Evolutionary conservation across 2,329 filamentous ascomycete genomes (phyloP).

Genomic region (Colletotrichum acutatum): DNA sequence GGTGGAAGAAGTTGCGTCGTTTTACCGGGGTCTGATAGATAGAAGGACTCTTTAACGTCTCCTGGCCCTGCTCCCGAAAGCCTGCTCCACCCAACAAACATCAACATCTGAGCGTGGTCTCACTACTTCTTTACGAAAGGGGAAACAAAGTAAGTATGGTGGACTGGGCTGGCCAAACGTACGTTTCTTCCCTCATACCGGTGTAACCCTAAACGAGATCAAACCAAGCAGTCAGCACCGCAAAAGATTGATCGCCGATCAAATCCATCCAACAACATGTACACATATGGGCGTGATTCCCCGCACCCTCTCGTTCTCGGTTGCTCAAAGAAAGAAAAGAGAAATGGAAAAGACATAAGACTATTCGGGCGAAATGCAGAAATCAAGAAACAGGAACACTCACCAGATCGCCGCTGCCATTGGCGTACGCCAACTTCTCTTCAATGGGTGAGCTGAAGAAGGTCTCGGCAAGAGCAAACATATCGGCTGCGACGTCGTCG

Average conservation of each 20-base stretch:
- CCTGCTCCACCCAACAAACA: background rate
- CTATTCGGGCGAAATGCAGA: background rate
- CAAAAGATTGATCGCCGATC: background rate
- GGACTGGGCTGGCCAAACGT: background rate
- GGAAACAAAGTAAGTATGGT: background rate
- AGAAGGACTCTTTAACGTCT: constrained; percentile 36
- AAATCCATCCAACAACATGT: background rate
- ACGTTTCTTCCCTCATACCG: constrained; percentile 36
- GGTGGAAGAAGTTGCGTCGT: constrained; percentile 22
- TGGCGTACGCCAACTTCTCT: constrained; percentile 14
- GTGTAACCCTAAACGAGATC: constrained; percentile 34
- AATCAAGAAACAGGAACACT: background rate
- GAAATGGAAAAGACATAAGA: background rate
- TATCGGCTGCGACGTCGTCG: constrained; percentile 28
- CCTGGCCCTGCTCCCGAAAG: constrained; percentile 33
- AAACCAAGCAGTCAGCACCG: constrained; percentile 2
- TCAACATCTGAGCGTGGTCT: background rate
- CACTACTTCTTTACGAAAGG: background rate
- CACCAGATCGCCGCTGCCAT: constrained; percentile 36
- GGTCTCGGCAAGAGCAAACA: constrained; percentile 27
- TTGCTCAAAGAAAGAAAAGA: background rate
- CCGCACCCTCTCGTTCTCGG: background rate
- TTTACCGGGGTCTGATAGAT: constrained; percentile 30
- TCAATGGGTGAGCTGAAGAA: constrained; percentile 26
- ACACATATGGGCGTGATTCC: too few relatives aligned